phyloP scores from a whole-genome alignment of 176 grass and related monocot species.

The Aegilops umbellulata region DNA sequence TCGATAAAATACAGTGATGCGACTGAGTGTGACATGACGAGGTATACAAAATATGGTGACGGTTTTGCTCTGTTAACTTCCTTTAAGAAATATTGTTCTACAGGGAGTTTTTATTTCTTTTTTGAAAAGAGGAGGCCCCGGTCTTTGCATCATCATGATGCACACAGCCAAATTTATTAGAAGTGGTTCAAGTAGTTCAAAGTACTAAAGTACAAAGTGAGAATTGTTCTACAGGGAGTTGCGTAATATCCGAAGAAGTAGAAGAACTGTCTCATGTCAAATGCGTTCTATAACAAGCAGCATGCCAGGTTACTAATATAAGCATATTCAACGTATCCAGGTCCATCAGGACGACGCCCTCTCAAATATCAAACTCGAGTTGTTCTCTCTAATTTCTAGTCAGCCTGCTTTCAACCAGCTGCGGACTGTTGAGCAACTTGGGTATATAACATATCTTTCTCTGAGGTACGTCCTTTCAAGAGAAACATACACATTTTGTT shows the following conservation, averaged over 20 bases:
- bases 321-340: slow-evolving; percentile 44
- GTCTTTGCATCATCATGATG: no score
- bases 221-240: neutral
- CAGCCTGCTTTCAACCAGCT: slow-evolving; percentile 91
- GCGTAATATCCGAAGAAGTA: neutral
- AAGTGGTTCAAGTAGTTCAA: no score
- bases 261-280: neutral
- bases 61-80: neutral
- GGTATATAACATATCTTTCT: slow-evolving; percentile 68
- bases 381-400: slow-evolving; percentile 74
- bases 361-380: slow-evolving; percentile 69
- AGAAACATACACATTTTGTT: slow-evolving; percentile 6
- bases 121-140: no score
- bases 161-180: no score
- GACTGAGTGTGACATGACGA: neutral
- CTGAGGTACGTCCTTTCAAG: slow-evolving; percentile 53
- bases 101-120: no score
- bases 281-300: neutral
- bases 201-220: no score
- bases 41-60: neutral
- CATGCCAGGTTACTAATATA: slow-evolving; percentile 22
- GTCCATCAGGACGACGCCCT: slow-evolving; percentile 74
- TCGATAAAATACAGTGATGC: neutral
- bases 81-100: neutral
- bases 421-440: slow-evolving; percentile 90